phyloP scores from a whole-genome alignment of 306 rosid genomes.

The Lithocarpus polystachyus region DNA sequence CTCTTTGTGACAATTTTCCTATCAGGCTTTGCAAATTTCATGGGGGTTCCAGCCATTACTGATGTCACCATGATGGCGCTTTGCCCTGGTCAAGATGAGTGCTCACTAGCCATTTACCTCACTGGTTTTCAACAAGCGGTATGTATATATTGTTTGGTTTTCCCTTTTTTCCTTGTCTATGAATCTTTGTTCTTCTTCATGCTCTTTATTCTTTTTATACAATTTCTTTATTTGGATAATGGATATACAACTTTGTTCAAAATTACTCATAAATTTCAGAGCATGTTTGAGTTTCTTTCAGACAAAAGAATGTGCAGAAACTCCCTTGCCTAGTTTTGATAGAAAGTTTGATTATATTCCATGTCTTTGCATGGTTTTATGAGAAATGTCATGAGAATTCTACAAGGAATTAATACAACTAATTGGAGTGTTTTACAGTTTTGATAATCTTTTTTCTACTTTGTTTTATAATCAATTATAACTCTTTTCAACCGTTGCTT shows the following conservation, averaged over 20 bases:
- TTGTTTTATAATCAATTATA: neutral
- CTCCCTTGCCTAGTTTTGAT: neutral
- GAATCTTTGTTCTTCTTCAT: neutral
- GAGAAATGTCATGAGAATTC: neutral
- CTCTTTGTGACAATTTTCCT: constrained; percentile 64
- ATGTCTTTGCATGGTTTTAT: neutral
- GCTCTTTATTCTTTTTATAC: neutral
- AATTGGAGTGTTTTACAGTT: neutral
- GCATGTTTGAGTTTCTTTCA: too few relatives aligned
- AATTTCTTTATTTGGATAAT: neutral
- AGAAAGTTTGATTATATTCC: neutral
- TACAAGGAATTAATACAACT: neutral
- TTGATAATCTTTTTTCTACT: neutral
- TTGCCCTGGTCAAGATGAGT: constrained; percentile 65
- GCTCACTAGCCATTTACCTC: constrained; percentile 90
- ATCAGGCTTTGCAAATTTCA: constrained; percentile 14
- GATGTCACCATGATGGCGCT: constrained; percentile 72
- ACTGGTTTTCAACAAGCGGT: constrained; percentile 78
- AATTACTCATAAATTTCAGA: too few relatives aligned
- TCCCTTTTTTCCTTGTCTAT: neutral
- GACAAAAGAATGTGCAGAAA: too few relatives aligned
- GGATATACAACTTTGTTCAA: too few relatives aligned
- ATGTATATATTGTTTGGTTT: neutral
- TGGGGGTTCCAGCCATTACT: constrained; percentile 50
- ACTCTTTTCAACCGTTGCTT: neutral